Evolutionary conservation across 1,284 basidiomycete genomes (phyloP).

Genomic region (Tilletia horrida): DNA sequence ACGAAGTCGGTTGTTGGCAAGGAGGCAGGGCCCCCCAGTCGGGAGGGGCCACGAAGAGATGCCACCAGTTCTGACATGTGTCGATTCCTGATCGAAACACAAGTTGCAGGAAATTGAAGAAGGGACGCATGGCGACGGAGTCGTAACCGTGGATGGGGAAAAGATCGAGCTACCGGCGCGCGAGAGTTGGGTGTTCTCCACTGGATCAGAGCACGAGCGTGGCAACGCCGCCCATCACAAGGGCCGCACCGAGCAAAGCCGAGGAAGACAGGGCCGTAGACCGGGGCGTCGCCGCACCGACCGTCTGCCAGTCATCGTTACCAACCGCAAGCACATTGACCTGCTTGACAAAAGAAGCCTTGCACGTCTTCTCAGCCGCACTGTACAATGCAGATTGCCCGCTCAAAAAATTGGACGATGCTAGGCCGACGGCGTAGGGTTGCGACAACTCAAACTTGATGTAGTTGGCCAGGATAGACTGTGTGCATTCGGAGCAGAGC

Average conservation of each 20-base stretch:
- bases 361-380: slow-evolving; percentile 34
- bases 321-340: slow-evolving; percentile 41
- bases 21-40: no score
- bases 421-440: slow-evolving; percentile 46
- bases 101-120: no score
- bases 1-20: no score
- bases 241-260: neutral
- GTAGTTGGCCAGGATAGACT: slow-evolving; percentile 42
- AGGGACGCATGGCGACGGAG: no score
- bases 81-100: no score
- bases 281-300: slow-evolving; percentile 20
- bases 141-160: no score
- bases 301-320: slow-evolving; percentile 37
- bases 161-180: no score
- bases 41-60: no score
- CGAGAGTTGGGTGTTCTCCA: no score
- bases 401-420: slow-evolving; percentile 32
- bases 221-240: neutral
- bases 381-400: slow-evolving; percentile 45
- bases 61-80: no score
- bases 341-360: slow-evolving; percentile 28
- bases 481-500: slow-evolving; percentile 45
- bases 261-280: neutral
- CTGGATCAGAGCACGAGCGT: neutral
- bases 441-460: slow-evolving; percentile 48